A percentile compares a stretch with the other conserved stretches of the same genome.
Evolutionary conservation across 768 basidiomycete genomes (phyloP).

Genomic region (Phanerochaete sordida): DNA sequence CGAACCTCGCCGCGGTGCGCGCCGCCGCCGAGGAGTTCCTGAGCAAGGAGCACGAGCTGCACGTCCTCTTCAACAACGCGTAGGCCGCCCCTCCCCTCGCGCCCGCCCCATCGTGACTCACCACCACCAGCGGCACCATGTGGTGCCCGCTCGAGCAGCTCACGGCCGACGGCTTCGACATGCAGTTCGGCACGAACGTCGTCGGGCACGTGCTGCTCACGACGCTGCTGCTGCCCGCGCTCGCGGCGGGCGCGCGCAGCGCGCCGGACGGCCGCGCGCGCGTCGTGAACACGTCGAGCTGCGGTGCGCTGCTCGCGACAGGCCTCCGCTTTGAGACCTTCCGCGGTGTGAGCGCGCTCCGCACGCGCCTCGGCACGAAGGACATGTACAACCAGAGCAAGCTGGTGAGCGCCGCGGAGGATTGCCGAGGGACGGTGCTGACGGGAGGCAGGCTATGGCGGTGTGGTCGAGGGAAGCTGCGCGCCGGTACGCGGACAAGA

Average conservation of each 20-base stretch:
- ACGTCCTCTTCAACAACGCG: slow-evolving; percentile 20
- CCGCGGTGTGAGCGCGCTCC: slow-evolving; percentile 15
- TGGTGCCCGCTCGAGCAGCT: slow-evolving; percentile 25
- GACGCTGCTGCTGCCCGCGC: slow-evolving; percentile 30
- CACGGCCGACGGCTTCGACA: slow-evolving; percentile 38
- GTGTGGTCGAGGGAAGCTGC: too few relatives aligned
- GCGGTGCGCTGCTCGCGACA: too few relatives aligned
- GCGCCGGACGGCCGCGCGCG: slow-evolving; percentile 31
- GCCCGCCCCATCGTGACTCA: too few relatives aligned
- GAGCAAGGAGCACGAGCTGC: slow-evolving; percentile 14
- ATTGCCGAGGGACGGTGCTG: too few relatives aligned
- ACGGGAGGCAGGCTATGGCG: too few relatives aligned
- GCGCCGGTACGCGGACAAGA: too few relatives aligned
- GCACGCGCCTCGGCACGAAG: slow-evolving; percentile 6
- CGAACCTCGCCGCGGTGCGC: slow-evolving; percentile 30
- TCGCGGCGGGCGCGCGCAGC: slow-evolving; percentile 26
- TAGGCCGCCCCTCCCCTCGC: too few relatives aligned
- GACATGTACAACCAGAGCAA: slow-evolving; percentile 27
- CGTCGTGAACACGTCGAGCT: slow-evolving; percentile 30
- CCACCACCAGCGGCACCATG: slow-evolving; percentile 39
- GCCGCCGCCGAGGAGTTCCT: slow-evolving; percentile 35
- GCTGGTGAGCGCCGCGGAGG: too few relatives aligned
- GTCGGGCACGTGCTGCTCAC: slow-evolving; percentile 36
- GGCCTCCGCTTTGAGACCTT: slow-evolving; percentile 10
- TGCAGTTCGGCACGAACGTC: slow-evolving; percentile 35